phyloP scores from a whole-genome alignment of 306 rosid genomes.

The Castanea sativa region DNA sequence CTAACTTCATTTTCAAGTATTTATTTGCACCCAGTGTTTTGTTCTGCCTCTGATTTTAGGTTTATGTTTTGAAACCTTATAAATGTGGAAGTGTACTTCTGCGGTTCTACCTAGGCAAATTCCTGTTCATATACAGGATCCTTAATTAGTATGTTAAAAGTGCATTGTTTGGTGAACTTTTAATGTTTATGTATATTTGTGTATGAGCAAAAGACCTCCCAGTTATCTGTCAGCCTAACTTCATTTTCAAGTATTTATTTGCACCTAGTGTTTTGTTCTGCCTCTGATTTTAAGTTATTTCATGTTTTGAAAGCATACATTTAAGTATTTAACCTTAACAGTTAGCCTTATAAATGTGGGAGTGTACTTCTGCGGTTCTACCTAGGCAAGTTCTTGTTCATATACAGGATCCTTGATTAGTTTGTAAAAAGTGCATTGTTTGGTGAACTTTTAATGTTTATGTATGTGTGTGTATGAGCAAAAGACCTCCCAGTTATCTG shows the following conservation, averaged over 20 bases:
- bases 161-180: constrained; percentile 36
- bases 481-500: constrained; percentile 13
- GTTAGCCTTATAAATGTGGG: constrained; percentile 13
- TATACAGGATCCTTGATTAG: constrained; percentile 26
- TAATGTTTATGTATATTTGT: constrained; percentile 21
- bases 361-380: constrained; percentile 1
- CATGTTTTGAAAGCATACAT: constrained; percentile 8
- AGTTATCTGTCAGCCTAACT: constrained; percentile 13
- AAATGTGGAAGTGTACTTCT: constrained; percentile 24
- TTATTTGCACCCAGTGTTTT: background rate
- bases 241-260: constrained; percentile 2
- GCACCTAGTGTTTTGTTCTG: background rate
- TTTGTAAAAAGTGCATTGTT: constrained; percentile 39
- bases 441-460: constrained; percentile 25
- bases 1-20: constrained; percentile 1
- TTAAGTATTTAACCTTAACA: background rate
- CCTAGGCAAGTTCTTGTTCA: constrained; percentile 32
- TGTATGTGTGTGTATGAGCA: constrained; percentile 23
- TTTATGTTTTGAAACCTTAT: constrained; percentile 20
- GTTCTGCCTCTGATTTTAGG: too few relatives aligned
- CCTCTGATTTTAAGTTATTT: background rate
- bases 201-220: constrained; percentile 8
- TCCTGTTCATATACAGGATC: constrained; percentile 37
- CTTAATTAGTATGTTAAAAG: constrained; percentile 36
- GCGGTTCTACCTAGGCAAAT: constrained; percentile 10